Evolutionary conservation across 2,329 filamentous ascomycete species (phyloP), one percentile per base, ranked within the genome.

Genomic region (Aspergillus oerlinghausenensis): DNA sequence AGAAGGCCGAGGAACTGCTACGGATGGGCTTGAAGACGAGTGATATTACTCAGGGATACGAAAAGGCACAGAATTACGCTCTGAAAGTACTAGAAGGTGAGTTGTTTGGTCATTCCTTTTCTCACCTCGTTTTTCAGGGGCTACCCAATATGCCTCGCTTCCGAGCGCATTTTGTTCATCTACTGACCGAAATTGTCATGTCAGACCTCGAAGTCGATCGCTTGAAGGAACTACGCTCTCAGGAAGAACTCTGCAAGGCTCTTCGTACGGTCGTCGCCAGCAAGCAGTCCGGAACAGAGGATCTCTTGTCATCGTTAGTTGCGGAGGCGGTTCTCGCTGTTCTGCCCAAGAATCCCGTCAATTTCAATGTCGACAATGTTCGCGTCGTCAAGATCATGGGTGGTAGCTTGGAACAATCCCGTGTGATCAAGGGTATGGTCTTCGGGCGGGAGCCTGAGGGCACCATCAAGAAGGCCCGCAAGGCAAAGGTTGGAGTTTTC

Each of bases 361-460:
- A 95, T 79, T 99, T 99, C 84, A 99, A 97, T 77, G 92, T 99
- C 63, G 94, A 99, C 81, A 99, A 99, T 76, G 88, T 99, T 68
- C 90, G 94, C 59, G 95, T 99, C 57, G 95, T 99, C 68, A 99
- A 99, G 84, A 99, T 99, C 70, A 97, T 99, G 93, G 94, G 94
- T 67, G 93, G 94, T 63, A 92, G 89, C 73, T 80, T 99, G 71
- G 90, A 95, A 70, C 92, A 99, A 80, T 96, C 92, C 75, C 87
- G 86, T 64, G 93, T 99, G 14, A 88, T 99, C 59, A 95, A 90
- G 82, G 94, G 94, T 64, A 99, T 99, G 94, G 95, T 99, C 52
- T 97, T 99, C 73, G 88, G 91, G 68, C 89, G 95, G 72, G 90
- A 96, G 77, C 94, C 94, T n/a, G 88, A 96, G 71, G 92, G 93